Evolutionary conservation across 2,329 filamentous ascomycete genomes (phyloP).

Genomic region (Colletotrichum trifolii): DNA sequence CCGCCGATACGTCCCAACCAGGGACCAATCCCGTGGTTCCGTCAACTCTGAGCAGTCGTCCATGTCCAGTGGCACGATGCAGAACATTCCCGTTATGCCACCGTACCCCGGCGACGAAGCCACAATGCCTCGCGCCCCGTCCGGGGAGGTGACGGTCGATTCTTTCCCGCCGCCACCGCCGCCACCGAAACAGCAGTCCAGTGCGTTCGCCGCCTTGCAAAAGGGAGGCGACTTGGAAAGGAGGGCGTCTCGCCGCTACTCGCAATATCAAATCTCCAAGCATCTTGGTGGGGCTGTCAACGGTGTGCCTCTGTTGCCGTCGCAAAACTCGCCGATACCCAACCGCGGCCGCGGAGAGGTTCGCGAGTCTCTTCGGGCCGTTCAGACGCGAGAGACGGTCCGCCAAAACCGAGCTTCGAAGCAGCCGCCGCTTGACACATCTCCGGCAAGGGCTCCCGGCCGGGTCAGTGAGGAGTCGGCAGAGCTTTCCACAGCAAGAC

Average conservation of each 20-base stretch:
- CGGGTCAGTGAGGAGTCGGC: conserved; percentile 72
- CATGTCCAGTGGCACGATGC: conserved; percentile 79
- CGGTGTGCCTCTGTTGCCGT: conserved; percentile 86
- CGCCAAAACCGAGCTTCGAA: conserved; percentile 62
- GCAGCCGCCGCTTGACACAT: conserved; percentile 60
- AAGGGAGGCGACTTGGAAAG: conserved; percentile 92
- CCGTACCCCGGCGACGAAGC: conserved; percentile 74
- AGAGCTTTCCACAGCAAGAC: conserved; percentile 15
- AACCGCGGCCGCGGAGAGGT: conserved; percentile 84
- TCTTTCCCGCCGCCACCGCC: conserved; percentile 77
- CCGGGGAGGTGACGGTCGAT: conserved; percentile 67
- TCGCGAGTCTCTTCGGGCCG: conserved; percentile 82
- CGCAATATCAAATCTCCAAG: conserved; percentile 96
- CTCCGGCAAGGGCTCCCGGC: conserved; percentile 69
- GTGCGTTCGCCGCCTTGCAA: conserved; percentile 90
- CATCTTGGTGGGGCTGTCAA: conserved; percentile 84
- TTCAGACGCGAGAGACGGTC: conserved; percentile 64
- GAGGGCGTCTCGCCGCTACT: conserved; percentile 91
- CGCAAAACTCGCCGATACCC: conserved; percentile 84
- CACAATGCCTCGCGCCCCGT: conserved; percentile 43
- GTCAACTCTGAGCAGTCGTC: conserved; percentile 71
- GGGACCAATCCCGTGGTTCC: conserved; percentile 65
- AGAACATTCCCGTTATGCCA: conserved; percentile 79
- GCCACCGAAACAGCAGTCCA: conserved; percentile 80
- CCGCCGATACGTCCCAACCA: conserved; percentile 56